Evolutionary conservation across 2,329 filamentous ascomycete species (phyloP).

Genomic region (Pseudogymnoascus sp.): DNA sequence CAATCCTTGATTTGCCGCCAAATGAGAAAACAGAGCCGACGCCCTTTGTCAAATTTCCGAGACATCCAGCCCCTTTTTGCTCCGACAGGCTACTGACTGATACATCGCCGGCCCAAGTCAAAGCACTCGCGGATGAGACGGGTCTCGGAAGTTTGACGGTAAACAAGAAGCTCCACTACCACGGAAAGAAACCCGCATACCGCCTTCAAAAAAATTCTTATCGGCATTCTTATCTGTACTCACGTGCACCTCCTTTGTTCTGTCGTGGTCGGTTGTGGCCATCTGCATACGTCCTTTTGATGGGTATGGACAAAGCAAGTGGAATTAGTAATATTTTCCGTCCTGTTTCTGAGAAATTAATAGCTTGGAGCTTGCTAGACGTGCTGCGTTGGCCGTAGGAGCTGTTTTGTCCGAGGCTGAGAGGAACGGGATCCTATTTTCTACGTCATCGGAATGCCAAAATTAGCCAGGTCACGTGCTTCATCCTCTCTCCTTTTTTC

Average conservation of each 20-base stretch:
- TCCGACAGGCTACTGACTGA: background rate
- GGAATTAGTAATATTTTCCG: background rate
- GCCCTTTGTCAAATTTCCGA: background rate
- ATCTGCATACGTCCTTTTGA: background rate
- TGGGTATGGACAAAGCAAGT: background rate
- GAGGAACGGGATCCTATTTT: background rate
- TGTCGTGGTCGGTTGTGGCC: background rate
- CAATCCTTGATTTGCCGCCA: background rate
- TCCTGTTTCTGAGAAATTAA: background rate
- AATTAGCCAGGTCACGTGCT: background rate
- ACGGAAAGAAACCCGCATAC: slow-evolving; percentile 7
- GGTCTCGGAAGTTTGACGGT: slow-evolving; percentile 7
- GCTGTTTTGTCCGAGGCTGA: background rate
- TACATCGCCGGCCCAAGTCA: background rate
- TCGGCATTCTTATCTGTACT: background rate
- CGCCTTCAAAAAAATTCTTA: background rate
- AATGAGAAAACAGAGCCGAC: background rate
- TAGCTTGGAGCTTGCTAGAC: background rate
- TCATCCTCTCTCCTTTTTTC: background rate
- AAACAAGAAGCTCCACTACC: slow-evolving; percentile 3
- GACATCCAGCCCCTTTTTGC: background rate
- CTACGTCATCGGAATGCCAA: background rate
- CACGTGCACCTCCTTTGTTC: background rate
- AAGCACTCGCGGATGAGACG: slow-evolving; percentile 1
- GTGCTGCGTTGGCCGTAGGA: background rate